A percentile compares a stretch with the other conserved stretches of the same genome.
Evolutionary conservation across 1,139 yeast species (phyloP).

Genomic region (Debaryomycetaceae sp.): DNA sequence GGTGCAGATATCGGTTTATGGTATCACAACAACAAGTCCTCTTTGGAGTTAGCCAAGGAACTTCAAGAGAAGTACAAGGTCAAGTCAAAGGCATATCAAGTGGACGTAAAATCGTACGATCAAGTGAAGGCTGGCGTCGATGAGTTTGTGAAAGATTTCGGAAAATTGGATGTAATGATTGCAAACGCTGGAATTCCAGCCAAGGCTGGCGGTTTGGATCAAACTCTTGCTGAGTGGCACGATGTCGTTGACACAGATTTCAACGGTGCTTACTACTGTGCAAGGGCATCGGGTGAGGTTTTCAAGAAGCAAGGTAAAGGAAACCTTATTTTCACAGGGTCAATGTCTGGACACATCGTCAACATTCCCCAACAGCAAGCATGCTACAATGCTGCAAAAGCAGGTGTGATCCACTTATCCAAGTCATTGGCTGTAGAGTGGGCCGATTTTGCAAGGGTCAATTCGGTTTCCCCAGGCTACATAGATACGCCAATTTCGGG

Average conservation of each 20-base stretch:
- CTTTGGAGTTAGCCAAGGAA: constrained; percentile 2
- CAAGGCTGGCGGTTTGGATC: constrained; percentile 7
- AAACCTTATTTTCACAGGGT: constrained; percentile 58
- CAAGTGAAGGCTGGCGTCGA: constrained; percentile 8
- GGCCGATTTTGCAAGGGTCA: constrained; percentile 53
- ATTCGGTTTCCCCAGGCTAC: constrained; percentile 57
- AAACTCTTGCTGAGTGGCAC: constrained; percentile 2
- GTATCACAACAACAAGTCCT: constrained; percentile 1
- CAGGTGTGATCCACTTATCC: constrained; percentile 52
- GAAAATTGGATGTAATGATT: constrained; percentile 16
- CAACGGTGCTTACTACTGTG: constrained; percentile 57
- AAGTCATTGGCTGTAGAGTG: constrained; percentile 53
- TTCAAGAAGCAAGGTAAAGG: constrained; percentile 47
- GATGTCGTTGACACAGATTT: constrained; percentile 42
- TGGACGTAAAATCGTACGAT: constrained; percentile 2
- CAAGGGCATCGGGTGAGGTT: constrained; percentile 50
- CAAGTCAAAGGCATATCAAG: constrained; percentile 1
- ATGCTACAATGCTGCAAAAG: constrained; percentile 57
- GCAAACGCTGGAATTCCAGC: constrained; percentile 19
- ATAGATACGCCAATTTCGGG: constrained; percentile 52
- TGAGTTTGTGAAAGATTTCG: constrained; percentile 11
- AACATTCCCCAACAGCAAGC: constrained; percentile 56
- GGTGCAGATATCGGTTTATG: constrained; percentile 3
- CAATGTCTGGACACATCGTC: constrained; percentile 57
- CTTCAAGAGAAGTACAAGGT: constrained; percentile 1